phyloP scores from a whole-genome alignment of 73 alveolate species.

The Paramecium tetraurelia region DNA sequence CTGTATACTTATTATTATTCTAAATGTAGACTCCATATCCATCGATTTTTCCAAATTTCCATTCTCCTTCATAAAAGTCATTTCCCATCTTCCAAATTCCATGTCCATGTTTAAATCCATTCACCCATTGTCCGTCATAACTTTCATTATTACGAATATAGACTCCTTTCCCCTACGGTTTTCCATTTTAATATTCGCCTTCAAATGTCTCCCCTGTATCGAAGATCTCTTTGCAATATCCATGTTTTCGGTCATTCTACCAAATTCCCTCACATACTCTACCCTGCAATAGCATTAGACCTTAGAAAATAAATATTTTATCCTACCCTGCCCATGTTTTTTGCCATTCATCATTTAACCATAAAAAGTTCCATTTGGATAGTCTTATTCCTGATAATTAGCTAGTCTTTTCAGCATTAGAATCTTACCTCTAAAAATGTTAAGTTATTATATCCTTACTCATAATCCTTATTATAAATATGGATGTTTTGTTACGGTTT shows the following conservation, averaged over 20 bases:
- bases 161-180: constrained; percentile 56
- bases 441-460: background rate
- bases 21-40: constrained; percentile 68
- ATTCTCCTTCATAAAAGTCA: constrained; percentile 69
- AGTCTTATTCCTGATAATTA: background rate
- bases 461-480: background rate
- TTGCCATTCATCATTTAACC: constrained; percentile 57
- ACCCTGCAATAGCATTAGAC: constrained; percentile 58
- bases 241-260: constrained; percentile 69
- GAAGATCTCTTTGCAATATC: constrained; percentile 64
- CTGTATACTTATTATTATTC: constrained; percentile 64
- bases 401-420: background rate
- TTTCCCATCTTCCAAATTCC: constrained; percentile 63
- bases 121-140: constrained; percentile 67
- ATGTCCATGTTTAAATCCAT: constrained; percentile 69
- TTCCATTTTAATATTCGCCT: constrained; percentile 71
- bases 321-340: constrained; percentile 57
- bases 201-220: constrained; percentile 66
- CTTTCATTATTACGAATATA: constrained; percentile 45
- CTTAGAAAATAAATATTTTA: background rate
- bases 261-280: constrained; percentile 69
- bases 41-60: constrained; percentile 71
- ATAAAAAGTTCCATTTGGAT: constrained; percentile 44
- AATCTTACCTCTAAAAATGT: background rate
- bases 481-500: background rate